Conservation (phyloP, 352 stramenopile genomes). For the Globisporangium cystogenes region DNA sequence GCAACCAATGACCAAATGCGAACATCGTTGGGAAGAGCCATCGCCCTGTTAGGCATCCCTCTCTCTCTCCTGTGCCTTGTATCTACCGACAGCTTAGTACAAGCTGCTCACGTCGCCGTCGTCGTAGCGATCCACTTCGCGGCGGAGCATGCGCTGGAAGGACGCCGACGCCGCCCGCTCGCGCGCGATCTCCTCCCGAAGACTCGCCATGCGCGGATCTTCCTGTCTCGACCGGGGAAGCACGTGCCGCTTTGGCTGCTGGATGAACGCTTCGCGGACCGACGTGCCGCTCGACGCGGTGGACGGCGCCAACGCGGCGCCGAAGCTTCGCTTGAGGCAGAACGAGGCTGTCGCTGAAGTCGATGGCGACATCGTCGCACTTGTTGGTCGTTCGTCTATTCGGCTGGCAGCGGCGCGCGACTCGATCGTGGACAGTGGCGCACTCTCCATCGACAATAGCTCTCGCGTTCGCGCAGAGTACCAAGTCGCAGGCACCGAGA, state of each 20-base stretch:
- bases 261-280: neutral
- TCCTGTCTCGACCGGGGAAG: conserved; percentile 1
- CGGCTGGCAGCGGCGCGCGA: neutral
- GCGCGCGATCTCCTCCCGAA: conserved; percentile 49
- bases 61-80: too few relatives aligned
- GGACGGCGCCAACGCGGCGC: neutral
- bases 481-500: conserved; percentile 36
- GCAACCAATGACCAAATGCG: too few relatives aligned
- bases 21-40: too few relatives aligned
- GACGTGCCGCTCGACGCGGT: neutral
- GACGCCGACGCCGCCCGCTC: conserved; percentile 36
- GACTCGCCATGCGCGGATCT: conserved; percentile 20
- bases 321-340: conserved; percentile 35
- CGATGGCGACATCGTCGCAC: neutral
- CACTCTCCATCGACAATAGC: conserved; percentile 2
- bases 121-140: conserved; percentile 42
- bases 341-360: conserved; percentile 12
- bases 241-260: neutral
- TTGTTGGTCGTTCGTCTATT: neutral
- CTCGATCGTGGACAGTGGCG: neutral
- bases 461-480: conserved; percentile 10
- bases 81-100: neutral
- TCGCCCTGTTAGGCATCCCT: too few relatives aligned
- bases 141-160: conserved; percentile 58
- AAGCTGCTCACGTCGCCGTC: neutral